Evolutionary conservation across 257 asterid genomes (phyloP), one percentile per base, ranked within the genome.

Genomic region (Agastache rugosa): DNA sequence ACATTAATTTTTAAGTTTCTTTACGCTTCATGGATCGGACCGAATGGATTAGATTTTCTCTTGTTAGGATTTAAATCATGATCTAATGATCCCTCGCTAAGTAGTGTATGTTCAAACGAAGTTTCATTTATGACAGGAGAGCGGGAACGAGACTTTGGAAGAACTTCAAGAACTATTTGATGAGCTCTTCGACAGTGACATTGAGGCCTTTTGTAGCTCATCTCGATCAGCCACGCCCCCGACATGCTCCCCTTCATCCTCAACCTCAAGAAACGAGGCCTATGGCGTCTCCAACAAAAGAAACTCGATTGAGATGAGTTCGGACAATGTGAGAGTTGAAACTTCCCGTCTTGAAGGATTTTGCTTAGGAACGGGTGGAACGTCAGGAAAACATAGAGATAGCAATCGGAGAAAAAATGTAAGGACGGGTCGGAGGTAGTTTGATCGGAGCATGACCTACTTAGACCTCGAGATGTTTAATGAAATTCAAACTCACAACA

Each of bases 121-220:
- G 83, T 83, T 70, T 0, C 72, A 14, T 81, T 67, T 22, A 70
- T 82, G 82, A 67, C 91, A 93, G 98, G 91, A 73, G 70, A 85
- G 76, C 0, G 77, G 83, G 50, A 84, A 79, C 45, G 91, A 87
- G 75, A 88, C 86, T 16, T 86, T 91, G 1, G 90, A 88, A 82
- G 88, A 89, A 31, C 77, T 93, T 77, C 96, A 91, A 78, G 89
- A 85, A 55, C 75, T 90, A 41, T 93, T 90, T 20, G 78, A 90
- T 6, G 89, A 89, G 56, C 74, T 93, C 77, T 84, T 90, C 74
- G 84, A 86, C 11, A 66, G 84, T 25, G 96, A 89, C 76, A 9
- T 74, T 0, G 93, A 84, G 8, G 64, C 65, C 0, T 87, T 76
- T 15, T n/a, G 73, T 31, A 71, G 83, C 7, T 83, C 92, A 14